Base-by-base conservation (phyloP, 139 green algal species). In the Chlorella sp. region DNA sequence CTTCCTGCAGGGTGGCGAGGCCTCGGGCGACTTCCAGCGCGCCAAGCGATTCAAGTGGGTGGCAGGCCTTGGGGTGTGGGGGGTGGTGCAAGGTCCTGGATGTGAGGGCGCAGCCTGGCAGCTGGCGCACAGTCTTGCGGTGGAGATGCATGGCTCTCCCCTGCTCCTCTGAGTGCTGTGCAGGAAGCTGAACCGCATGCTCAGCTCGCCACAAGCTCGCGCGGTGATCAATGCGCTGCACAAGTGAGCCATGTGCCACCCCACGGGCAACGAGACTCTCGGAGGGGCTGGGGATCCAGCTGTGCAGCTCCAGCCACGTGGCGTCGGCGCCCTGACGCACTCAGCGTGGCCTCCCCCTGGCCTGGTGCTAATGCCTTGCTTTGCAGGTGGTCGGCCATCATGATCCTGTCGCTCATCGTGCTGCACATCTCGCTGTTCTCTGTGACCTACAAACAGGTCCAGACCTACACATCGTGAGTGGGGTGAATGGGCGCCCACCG, bases 101-200 rank as follows among this genome's bases (percentile, higher is more conserved):
- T n/a, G n/a, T n/a, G n/a, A n/a, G n/a, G n/a, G n/a, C n/a, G n/a
- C n/a, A n/a, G n/a, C n/a, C n/a, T n/a, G n/a, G n/a, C n/a, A n/a
- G n/a, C n/a, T n/a, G n/a, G n/a, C n/a, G n/a, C n/a, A n/a, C n/a
- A n/a, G n/a, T n/a, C n/a, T n/a, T n/a, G n/a, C n/a, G n/a, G n/a
- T n/a, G n/a, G n/a, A n/a, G n/a, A n/a, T n/a, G n/a, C n/a, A n/a
- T n/a, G n/a, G n/a, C n/a, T 67, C 24, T 4, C 4, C 24, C 14
- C 17, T 34, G 44, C 70, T 56, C 26, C 5, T 58, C 41, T 56
- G 70, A 17, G 38, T 41, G 2, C 46, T 20, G 26, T 80, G 43
- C 74, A 65, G 46, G 51, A 81, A 81, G 76, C 76, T 81, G 28
- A 81, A 81, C 76, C 51, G 54, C 51, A 68, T 81, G 76, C 76